phyloP scores from a whole-genome alignment of 108 stramenopile species.

The Parietichytrium sp. region DNA sequence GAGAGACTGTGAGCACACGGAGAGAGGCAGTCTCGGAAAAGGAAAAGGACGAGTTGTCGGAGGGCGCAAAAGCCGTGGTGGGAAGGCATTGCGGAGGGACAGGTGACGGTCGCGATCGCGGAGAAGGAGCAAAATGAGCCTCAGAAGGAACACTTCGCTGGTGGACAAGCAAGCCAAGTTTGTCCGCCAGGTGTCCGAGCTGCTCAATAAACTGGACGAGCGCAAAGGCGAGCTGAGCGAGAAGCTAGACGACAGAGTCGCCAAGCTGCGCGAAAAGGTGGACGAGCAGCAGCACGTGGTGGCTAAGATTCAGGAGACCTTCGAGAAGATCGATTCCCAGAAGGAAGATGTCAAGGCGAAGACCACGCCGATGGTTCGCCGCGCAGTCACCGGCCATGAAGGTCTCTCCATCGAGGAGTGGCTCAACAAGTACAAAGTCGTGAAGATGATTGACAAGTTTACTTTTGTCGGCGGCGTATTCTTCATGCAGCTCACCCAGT shows the following conservation, averaged over 20 bases:
- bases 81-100: no score
- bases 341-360: background rate
- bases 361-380: background rate
- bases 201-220: background rate
- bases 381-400: background rate
- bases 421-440: slow-evolving; percentile 38
- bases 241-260: background rate
- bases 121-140: no score
- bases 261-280: background rate
- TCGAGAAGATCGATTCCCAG: background rate
- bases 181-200: slow-evolving; percentile 15
- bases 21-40: no score
- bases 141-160: background rate
- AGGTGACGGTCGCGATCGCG: no score
- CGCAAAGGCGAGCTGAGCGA: background rate
- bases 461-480: background rate
- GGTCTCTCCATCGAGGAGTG: background rate
- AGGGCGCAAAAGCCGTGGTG: no score
- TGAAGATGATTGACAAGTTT: slow-evolving; percentile 34
- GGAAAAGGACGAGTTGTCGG: no score
- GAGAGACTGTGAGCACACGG: no score
- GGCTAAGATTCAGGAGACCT: background rate
- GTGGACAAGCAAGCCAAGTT: slow-evolving; percentile 2
- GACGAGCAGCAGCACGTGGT: slow-evolving; percentile 11
- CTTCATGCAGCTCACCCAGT: slow-evolving; percentile 19